A percentile compares a stretch with the other conserved stretches of the same genome.
Conservation (phyloP, 1,139 yeast genomes). For the Yamadazyma jaroonii region DNA sequence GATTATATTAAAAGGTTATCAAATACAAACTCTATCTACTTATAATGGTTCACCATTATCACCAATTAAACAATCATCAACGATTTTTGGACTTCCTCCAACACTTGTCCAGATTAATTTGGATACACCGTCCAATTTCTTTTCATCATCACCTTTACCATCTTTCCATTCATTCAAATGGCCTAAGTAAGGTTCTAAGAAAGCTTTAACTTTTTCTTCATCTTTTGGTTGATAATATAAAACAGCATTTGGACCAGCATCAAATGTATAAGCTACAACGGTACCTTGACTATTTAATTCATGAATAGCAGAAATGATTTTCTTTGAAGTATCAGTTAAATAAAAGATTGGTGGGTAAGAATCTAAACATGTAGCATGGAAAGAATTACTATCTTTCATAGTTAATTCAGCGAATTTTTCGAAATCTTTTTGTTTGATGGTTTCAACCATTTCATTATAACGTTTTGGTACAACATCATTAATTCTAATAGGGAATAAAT, state of each 20-base stretch:
- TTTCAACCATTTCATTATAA: conserved; percentile 73
- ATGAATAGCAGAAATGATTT: conserved; percentile 79
- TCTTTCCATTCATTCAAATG: conserved; percentile 10
- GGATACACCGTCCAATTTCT: conserved; percentile 66
- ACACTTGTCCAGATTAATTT: conserved; percentile 79
- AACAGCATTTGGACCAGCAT: conserved; percentile 99
- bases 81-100: conserved; percentile 80
- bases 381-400: conserved; percentile 94
- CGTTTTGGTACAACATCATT: conserved; percentile 80
- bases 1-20: no score
- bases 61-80: conserved; percentile 52
- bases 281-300: conserved; percentile 64
- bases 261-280: conserved; percentile 94
- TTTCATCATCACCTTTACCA: conserved; percentile 3
- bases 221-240: conserved; percentile 77
- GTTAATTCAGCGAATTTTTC: conserved; percentile 81
- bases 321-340: conserved; percentile 91
- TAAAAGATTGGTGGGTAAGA: conserved; percentile 95
- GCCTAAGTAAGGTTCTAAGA: conserved; percentile 28
- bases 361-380: conserved; percentile 96
- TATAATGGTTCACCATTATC: conserved; percentile 33
- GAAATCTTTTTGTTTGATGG: conserved; percentile 73
- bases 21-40: no score
- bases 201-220: conserved; percentile 64
- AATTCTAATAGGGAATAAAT: conserved; percentile 77